Evolutionary conservation across 2,329 filamentous ascomycete species (phyloP).

Genomic region (Phialophora chinensis): DNA sequence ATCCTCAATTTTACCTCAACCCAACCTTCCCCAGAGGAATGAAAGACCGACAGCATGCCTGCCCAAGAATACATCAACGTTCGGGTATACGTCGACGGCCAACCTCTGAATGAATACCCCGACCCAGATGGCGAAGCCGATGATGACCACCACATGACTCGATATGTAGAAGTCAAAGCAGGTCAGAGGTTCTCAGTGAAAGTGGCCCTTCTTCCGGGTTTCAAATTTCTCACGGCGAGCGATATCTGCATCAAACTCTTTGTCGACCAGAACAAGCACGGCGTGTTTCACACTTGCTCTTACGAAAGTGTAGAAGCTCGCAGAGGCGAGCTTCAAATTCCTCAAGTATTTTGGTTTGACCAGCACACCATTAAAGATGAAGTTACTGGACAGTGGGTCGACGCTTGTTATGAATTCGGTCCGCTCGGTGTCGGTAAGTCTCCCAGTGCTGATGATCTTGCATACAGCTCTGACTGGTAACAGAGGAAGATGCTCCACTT

Average conservation of each 20-base stretch:
- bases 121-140: conserved; percentile 10
- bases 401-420: not conserved
- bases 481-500: conserved; percentile 1
- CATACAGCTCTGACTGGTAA: not conserved
- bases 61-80: conserved; percentile 19
- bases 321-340: not conserved
- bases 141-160: conserved; percentile 2
- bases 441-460: not conserved
- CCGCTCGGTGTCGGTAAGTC: not conserved
- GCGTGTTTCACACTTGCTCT: not conserved
- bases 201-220: conserved; percentile 19
- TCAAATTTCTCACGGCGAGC: conserved; percentile 10
- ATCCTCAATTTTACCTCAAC: not conserved
- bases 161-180: conserved; percentile 20
- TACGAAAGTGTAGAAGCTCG: not conserved
- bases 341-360: not conserved
- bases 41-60: conserved; percentile 12
- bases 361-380: not conserved
- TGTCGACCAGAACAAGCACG: conserved; percentile 1
- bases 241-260: not conserved
- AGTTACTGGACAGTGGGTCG: conserved; percentile 1
- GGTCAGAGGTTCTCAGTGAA: conserved; percentile 19
- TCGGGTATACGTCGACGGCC: conserved; percentile 19
- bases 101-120: conserved; percentile 22
- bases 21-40: not conserved